Conservation (phyloP, 306 rosid genomes). For the Prunus dulcis region DNA sequence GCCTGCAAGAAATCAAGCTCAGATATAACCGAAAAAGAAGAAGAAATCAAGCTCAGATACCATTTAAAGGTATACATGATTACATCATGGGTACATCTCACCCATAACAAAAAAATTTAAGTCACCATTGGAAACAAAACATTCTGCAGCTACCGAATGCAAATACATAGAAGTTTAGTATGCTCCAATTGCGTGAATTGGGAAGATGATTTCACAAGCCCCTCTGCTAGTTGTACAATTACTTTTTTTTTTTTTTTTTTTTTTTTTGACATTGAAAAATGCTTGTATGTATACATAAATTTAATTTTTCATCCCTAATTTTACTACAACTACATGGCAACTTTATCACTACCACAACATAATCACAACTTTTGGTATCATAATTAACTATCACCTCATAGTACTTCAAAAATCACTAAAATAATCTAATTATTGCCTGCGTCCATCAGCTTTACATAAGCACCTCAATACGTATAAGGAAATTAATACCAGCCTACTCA, state of each 20-base stretch:
- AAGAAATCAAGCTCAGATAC: conserved; percentile 10
- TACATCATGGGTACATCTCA: neutral
- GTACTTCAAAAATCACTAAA: neutral
- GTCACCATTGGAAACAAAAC: neutral
- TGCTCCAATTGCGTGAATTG: neutral
- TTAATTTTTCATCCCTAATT: neutral
- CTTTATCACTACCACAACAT: neutral
- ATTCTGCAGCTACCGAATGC: conserved; percentile 6
- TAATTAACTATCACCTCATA: neutral
- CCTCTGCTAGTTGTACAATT: neutral
- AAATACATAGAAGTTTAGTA: neutral
- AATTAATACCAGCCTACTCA: neutral
- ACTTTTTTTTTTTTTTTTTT: neutral
- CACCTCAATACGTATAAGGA: neutral
- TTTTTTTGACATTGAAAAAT: neutral
- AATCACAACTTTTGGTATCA: neutral
- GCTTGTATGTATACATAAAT: neutral
- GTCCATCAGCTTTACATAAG: neutral
- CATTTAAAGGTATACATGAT: neutral
- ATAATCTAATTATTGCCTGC: neutral
- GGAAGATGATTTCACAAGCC: neutral
- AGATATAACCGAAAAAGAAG: neutral
- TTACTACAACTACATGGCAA: neutral
- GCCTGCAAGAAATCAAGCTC: conserved; percentile 48
- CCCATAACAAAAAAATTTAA: neutral